Conservation (phyloP, 306 rosid genomes). For the Cucumis hystrix region DNA sequence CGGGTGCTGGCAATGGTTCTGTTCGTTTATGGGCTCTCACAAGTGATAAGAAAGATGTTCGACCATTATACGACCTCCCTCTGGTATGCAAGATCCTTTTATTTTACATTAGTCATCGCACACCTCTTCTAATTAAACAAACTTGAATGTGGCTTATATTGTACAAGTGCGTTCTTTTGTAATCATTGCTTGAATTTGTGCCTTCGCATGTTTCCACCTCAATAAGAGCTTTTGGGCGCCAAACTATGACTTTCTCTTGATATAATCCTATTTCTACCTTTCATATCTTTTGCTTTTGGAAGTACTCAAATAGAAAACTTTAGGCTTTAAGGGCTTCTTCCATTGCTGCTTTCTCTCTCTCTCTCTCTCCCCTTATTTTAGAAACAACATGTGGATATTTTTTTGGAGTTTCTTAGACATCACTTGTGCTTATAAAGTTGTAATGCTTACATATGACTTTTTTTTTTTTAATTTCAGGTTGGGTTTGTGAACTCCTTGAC, state of each 20-base stretch:
- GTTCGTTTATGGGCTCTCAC: constrained; percentile 65
- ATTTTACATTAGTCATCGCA: not conserved
- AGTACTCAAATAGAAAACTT: not conserved
- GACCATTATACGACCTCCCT: constrained; percentile 44
- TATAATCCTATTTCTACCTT: not conserved
- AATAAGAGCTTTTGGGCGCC: not conserved
- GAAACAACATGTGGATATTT: too few species aligned
- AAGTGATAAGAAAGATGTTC: constrained; percentile 48
- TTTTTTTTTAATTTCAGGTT: constrained; percentile 33
- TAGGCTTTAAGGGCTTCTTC: not conserved
- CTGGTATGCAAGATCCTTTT: constrained; percentile 49
- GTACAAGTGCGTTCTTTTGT: not conserved
- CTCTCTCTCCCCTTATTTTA: too few species aligned
- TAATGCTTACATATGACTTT: not conserved
- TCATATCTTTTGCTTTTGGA: not conserved
- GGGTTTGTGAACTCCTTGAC: constrained; percentile 91
- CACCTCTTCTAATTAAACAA: not conserved
- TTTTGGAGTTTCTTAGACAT: not conserved
- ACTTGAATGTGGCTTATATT: not conserved
- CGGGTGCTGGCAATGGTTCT: constrained; percentile 88
- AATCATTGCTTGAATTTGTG: constrained; percentile 1
- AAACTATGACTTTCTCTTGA: not conserved
- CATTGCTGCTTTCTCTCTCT: too few species aligned
- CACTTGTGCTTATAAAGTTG: not conserved
- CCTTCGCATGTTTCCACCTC: not conserved